Conservation (phyloP, 1,284 basidiomycete genomes). For the Malassezia arunalokei region DNA sequence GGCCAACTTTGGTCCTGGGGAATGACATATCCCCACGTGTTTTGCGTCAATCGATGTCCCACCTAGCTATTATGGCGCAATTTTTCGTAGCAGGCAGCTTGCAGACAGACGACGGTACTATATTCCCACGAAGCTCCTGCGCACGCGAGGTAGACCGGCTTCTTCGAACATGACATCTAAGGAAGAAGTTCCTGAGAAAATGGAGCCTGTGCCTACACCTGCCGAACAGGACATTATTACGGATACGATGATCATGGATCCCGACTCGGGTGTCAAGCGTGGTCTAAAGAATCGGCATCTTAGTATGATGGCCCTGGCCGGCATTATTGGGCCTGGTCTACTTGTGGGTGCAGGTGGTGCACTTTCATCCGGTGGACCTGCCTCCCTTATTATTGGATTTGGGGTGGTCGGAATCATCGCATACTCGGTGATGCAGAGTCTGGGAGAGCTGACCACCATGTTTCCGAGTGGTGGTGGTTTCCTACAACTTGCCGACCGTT, state of each 20-base stretch:
- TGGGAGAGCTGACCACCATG: constrained; percentile 47
- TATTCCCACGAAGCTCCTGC: too few relatives aligned
- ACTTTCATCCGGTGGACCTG: constrained; percentile 25
- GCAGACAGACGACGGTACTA: too few relatives aligned
- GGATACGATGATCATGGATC: not conserved
- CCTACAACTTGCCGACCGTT: constrained; percentile 65
- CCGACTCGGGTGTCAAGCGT: constrained; percentile 17
- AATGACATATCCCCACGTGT: too few relatives aligned
- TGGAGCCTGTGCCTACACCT: too few relatives aligned
- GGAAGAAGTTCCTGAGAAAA: too few relatives aligned
- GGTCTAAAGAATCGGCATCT: constrained; percentile 27
- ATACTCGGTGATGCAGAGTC: constrained; percentile 23
- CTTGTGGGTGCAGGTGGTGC: constrained; percentile 25
- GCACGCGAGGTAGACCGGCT: too few relatives aligned
- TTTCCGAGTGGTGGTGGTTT: constrained; percentile 58
- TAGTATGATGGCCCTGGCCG: constrained; percentile 31
- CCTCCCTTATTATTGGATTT: constrained; percentile 28
- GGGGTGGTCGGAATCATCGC: constrained; percentile 25
- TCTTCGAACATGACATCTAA: too few relatives aligned
- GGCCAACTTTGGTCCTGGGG: too few relatives aligned
- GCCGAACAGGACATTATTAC: too few relatives aligned
- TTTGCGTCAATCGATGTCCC: too few relatives aligned
- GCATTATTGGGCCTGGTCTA: constrained; percentile 30
- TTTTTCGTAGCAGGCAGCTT: too few relatives aligned
- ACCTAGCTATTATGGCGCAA: too few relatives aligned